Evolutionary conservation across 306 rosid species (phyloP).

Genomic region (Ziziphus jujuba): DNA sequence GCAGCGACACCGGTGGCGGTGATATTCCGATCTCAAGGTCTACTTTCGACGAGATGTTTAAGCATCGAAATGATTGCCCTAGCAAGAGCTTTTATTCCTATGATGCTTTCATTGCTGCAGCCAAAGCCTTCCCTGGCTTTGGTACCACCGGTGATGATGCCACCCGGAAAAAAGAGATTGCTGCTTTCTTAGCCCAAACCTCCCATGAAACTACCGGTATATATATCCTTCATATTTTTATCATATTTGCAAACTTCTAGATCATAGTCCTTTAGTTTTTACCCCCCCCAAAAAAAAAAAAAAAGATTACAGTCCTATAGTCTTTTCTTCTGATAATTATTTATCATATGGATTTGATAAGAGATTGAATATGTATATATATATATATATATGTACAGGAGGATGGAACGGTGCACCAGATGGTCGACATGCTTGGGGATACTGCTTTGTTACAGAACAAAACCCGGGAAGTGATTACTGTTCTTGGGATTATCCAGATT

Average conservation of each 20-base stretch:
- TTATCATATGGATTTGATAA: too few relatives aligned
- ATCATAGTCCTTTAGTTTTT: background rate
- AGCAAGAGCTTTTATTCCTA: slow-evolving; percentile 61
- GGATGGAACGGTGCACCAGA: slow-evolving; percentile 69
- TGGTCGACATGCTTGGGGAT: slow-evolving; percentile 76
- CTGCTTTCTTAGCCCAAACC: slow-evolving; percentile 77
- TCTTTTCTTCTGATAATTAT: too few relatives aligned
- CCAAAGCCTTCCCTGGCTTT: slow-evolving; percentile 40
- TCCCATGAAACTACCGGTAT: slow-evolving; percentile 67
- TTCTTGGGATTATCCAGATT: slow-evolving; percentile 5
- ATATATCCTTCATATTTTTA: background rate
- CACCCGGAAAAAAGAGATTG: slow-evolving; percentile 52
- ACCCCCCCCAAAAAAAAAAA: too few relatives aligned
- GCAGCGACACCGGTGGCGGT: slow-evolving; percentile 28
- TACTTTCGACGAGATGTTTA: slow-evolving; percentile 46
- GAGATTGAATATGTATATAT: too few relatives aligned
- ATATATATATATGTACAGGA: slow-evolving; percentile 13
- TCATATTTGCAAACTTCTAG: background rate
- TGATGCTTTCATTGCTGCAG: slow-evolving; percentile 59
- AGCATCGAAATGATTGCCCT: slow-evolving; percentile 34
- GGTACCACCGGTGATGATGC: slow-evolving; percentile 52
- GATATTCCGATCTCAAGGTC: slow-evolving; percentile 17
- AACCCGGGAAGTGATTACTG: slow-evolving; percentile 16
- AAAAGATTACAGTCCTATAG: too few relatives aligned
- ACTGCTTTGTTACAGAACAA: slow-evolving; percentile 42